Base-by-base conservation (phyloP, 2,329 filamentous ascomycete genomes). In the Fusarium domesticum region DNA sequence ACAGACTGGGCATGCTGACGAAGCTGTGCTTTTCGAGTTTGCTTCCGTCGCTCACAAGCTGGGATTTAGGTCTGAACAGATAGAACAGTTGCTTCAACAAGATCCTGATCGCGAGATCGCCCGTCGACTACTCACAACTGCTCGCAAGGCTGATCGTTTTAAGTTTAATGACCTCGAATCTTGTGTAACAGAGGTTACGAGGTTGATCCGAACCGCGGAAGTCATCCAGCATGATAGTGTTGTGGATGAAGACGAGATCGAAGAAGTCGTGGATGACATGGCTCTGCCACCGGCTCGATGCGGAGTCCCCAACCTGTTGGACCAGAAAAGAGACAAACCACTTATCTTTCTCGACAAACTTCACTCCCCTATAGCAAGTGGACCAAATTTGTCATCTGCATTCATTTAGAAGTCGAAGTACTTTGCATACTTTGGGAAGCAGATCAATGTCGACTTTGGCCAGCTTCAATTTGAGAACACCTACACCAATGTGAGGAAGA, bases 51-150 rank as follows among this genome's bases (percentile, higher is more conserved):
- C 42, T 10, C 3, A 41, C 17, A 46, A 37, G 33, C 39, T 48
- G 25, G 39, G 48, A 7, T 43, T 48, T 12, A 34, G 38, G 16
- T 38, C 35, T 7, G n/a, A 51, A 17, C 39, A 48, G 45, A 48
- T 51, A 18, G 18, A 35, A n/a, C 37, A 35, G 15, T 20, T 43
- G 11, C 15, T 46, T 15, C n/a, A 35, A 18, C n/a, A 15, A 14
- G 34, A 42, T 28, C 48, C 42, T 3, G 42, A 48, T 41, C 23
- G 25, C 23, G 35, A 39, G 14, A 42, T 48, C 17, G 42, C 42
- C 6, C 16, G 33, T 23, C 23, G 42, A 14, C 23, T 43, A 16
- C 40, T 51, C 5, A 34, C 18, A n/a, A 41, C 43, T 4, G 37
- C 37, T 12, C 16, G 33, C 35, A 43, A 50, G 20, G 33, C 38